Conservation (phyloP, 208 protist species). For the Acanthamoeba sp. region DNA sequence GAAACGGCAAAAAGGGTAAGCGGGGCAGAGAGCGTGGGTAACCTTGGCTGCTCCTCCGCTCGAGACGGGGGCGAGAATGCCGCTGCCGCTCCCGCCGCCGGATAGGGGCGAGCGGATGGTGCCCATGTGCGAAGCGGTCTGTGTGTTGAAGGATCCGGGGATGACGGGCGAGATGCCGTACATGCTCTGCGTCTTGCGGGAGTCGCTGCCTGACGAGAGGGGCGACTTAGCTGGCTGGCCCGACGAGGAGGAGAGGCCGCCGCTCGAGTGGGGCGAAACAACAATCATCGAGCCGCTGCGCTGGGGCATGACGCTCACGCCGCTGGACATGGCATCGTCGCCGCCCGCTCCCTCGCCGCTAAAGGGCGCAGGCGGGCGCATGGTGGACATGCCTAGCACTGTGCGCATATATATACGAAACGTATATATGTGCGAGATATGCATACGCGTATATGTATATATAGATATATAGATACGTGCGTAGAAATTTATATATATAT, state of each 20-base stretch:
- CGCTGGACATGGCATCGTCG: background rate
- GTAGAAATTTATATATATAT: background rate
- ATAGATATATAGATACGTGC: background rate
- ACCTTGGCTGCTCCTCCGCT: background rate
- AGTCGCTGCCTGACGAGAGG: background rate
- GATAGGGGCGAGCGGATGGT: background rate
- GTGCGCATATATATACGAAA: background rate
- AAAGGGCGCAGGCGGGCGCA: background rate
- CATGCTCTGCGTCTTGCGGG: constrained; percentile 42
- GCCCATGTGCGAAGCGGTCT: background rate
- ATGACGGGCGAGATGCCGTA: background rate
- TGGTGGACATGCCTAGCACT: background rate
- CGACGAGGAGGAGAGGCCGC: background rate
- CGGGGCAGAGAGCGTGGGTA: background rate
- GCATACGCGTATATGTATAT: background rate
- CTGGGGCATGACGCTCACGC: background rate
- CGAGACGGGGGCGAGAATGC: background rate
- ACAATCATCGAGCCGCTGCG: background rate
- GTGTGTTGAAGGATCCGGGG: background rate
- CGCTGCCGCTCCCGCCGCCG: background rate
- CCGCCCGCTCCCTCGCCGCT: too few species aligned
- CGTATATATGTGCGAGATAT: background rate
- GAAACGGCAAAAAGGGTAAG: too few species aligned
- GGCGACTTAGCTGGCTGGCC: background rate
- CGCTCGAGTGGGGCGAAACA: too few species aligned